Base-by-base conservation (phyloP, 192 early-diverging fungal species). In the Gigaspora rosea region DNA sequence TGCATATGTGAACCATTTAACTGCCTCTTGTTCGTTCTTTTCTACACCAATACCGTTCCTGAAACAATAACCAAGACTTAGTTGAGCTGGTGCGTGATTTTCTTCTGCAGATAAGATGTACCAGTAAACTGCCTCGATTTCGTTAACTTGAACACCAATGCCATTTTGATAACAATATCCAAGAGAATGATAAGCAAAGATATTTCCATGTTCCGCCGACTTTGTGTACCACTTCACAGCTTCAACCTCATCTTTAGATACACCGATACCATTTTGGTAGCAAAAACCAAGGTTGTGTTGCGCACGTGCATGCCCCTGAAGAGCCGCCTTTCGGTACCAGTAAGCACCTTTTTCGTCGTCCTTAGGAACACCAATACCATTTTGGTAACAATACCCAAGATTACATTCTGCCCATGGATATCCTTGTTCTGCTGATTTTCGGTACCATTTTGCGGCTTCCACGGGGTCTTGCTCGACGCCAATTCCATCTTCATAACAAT, bases 251-350 rank as follows among this genome's bases (percentile, higher is more conserved):
- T 88, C 80, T 64, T 87, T 88, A 27, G 78, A 79, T 4, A 95
- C 90, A 18, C 94, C 94, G 72, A 93, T 91, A 12, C 93, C 94
- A 78, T 95, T 94, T 56, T 93, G 93, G 76, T 93, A 96, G 77
- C 95, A 96, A 78, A 91, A 95, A 9, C 94, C 95, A 54, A 96
- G 83, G 65, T 94, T 86, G 61, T 84, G 88, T 86, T 80, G 87
- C 46, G 87, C 88, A 16, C 86, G 82, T 20, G 90, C 85, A 76
- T 92, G 85, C 0, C 89, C 90, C 46, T 92, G 88, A n/a, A 83
- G 78, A n/a, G 91, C 91, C 8, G 91, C 90, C 68, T 86, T 83
- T 48, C 76, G 75, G 75, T 92, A 93, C 91, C 90, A 92, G 64
- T 83, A 82, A 11, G 88, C 83, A 15, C 89, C 92, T 62, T 86